Base-by-base conservation (phyloP, 805 yeast species). In the Kuraishia floccosa region DNA sequence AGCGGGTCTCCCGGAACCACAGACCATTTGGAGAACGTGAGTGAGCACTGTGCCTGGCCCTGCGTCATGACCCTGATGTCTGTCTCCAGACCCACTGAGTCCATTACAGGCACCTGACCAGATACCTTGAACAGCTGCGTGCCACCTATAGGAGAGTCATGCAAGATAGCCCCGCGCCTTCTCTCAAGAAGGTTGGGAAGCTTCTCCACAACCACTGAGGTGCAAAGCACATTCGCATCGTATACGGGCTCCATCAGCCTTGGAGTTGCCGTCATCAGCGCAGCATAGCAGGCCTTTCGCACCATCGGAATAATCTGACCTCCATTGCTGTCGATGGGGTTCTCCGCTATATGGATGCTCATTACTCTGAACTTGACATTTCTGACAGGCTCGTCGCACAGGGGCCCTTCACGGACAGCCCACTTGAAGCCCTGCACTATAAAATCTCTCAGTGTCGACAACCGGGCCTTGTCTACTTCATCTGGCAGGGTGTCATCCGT, bases 1-100 rank as follows among this genome's bases (percentile, higher is more conserved):
- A 89, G 46, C 6, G 96, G 97, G 55, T 89, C 85, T 0, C 98
- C 98, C 2, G 95, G 94, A 1, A 83, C 93, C 3, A 61, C 52
- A 14, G 69, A 66, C 94, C 96, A 91, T 34, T 64, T 66, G 34
- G 65, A 65, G 51, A 83, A 84, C 29, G 66, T 67, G 37, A 79
- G 48, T 28, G 71, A 71, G 28, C 85, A 72, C 62, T 72, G 64
- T 0, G 91, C 87, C 42, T 72, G 78, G 4, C 96, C 96, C 38
- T 73, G 76, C 0, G 94, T 75, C 9, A 76, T 68, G 9, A 84
- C 52, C 38, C 95, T 55, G 20, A 91, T 55, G 49, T 91, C 98
- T 0, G 94, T 74, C 46, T 84, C 96, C 28, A 91, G 63, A 0
- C 97, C 98, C 32, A 79, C 60, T 2, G 96, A 79, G 39, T 91